Evolutionary conservation across 208 protist genomes (phyloP).

Genomic region (Leishmania major): DNA sequence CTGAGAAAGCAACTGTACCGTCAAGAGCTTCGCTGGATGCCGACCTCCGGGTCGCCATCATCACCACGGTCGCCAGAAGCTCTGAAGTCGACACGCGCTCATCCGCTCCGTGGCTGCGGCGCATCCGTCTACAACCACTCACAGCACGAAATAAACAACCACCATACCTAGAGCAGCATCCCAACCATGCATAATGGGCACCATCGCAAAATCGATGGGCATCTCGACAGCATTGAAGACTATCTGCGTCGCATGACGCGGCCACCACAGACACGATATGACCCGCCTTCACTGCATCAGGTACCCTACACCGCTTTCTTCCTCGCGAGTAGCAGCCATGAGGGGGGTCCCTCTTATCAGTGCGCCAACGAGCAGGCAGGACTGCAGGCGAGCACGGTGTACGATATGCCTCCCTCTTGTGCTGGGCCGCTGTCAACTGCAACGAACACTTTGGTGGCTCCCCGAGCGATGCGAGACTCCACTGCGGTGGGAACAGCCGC

Average conservation of each 20-base stretch:
- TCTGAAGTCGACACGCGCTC: neutral
- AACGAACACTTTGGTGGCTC: neutral
- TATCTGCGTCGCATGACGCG: conserved; percentile 29
- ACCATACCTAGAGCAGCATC: neutral
- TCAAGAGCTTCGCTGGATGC: neutral
- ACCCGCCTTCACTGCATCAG: conserved; percentile 8
- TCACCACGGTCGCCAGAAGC: neutral
- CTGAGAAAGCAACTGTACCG: neutral
- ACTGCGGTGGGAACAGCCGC: neutral
- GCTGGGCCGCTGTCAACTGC: neutral
- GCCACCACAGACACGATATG: conserved; percentile 10
- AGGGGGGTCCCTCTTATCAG: neutral
- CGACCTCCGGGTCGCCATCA: neutral
- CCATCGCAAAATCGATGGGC: conserved; percentile 19
- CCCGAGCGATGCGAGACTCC: neutral
- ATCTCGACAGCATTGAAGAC: conserved; percentile 28
- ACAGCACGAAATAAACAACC: neutral
- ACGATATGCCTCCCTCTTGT: neutral
- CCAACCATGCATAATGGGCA: conserved; percentile 13
- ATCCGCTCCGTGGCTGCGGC: neutral
- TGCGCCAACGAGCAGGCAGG: neutral
- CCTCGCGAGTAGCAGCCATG: neutral
- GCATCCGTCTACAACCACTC: neutral
- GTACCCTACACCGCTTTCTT: neutral
- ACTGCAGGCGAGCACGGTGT: neutral